These are phyloP conservation scores for Geoglossum glabrum DNA, from an alignment of 495 filamentous ascomycete genomes.

Conservation along the genomic window DNA sequence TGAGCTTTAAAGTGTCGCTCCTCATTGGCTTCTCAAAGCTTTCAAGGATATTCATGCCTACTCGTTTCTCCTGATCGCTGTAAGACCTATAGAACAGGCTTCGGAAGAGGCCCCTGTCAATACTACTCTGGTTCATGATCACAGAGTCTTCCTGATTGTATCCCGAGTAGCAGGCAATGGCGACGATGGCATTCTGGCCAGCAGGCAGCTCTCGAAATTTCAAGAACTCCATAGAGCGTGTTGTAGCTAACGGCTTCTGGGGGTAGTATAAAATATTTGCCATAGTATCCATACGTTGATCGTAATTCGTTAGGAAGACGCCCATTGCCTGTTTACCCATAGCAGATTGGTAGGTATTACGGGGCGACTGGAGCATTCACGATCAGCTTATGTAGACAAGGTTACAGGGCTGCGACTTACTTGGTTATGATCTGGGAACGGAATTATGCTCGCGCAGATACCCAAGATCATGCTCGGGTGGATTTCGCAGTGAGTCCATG, in stretches of 20 bases:
- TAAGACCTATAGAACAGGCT: constrained; percentile 96
- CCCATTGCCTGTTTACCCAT: constrained; percentile 99
- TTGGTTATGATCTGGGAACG: constrained; percentile 97
- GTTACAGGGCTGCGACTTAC: constrained; percentile 15
- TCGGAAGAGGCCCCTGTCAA: constrained; percentile 90
- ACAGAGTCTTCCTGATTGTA: constrained; percentile 99
- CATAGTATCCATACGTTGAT: constrained; percentile 97
- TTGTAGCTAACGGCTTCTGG: constrained; percentile 91
- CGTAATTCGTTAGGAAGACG: constrained; percentile 90
- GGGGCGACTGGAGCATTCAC: constrained; percentile 41
- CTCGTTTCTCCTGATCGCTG: constrained; percentile 82
- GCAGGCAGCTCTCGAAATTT: constrained; percentile 94
- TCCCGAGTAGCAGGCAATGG: constrained; percentile 92
- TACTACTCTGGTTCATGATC: constrained; percentile 98
- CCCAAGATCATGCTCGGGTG: constrained; percentile 98
- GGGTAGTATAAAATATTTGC: constrained; percentile 97
- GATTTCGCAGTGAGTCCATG: constrained; percentile 96
- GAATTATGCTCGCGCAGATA: constrained; percentile 96
- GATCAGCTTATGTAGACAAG: neutral
- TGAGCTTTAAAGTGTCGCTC: constrained; percentile 69
- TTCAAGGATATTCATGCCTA: constrained; percentile 77
- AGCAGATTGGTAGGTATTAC: constrained; percentile 98
- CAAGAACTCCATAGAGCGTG: constrained; percentile 93
- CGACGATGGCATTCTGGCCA: constrained; percentile 95
- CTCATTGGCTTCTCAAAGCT: constrained; percentile 84